Base-by-base conservation (phyloP, 1,139 yeast genomes). In the Geotrichum histeridarum region DNA sequence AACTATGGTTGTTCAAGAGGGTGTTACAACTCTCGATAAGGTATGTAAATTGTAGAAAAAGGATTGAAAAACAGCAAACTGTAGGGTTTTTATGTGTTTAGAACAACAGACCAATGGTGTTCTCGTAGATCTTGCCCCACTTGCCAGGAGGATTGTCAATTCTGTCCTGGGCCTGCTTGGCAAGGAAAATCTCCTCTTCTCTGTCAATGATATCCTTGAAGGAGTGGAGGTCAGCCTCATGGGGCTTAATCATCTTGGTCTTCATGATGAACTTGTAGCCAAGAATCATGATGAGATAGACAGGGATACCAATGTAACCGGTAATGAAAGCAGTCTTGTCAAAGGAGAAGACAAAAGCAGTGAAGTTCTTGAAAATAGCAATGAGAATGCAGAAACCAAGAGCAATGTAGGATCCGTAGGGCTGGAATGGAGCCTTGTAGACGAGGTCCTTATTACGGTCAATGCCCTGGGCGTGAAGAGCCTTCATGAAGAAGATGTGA, bases 241-340 rank as follows among this genome's bases (percentile, higher is more conserved):
- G 71, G 18, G 87, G 77, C 50, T 66, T 70, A 58, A 81, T 75
- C 54, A 76, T 64, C 64, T 74, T 77, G 39, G 88, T 77, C 68
- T 77, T 82, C 69, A 71, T 70, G 60, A 73, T 63, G 45, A 83
- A 9, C 70, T 84, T 85, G 75, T 82, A 84, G 8, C 85, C 88
- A 57, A 78, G 64, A 61, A 73, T 77, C 61, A 79, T 73, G 50
- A 80, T 68, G 42, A 83, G 51, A 63, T 78, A 86, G 31, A 84
- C 80, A 35, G 93, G 93, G 54, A 86, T 75, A 50, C 87, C 87
- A 66, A 86, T 83, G 73, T 86, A 86, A 48, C 91, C 90, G 42
- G 93, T 84, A 64, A 86, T 83, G 65, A 86, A 85, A 36, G 74
- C 72, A 71, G 77, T 81, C 72, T 78, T 82, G 65, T 76, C 79